Evolutionary conservation across 768 basidiomycete species (phyloP).

Genomic region (Panellus pusillus): DNA sequence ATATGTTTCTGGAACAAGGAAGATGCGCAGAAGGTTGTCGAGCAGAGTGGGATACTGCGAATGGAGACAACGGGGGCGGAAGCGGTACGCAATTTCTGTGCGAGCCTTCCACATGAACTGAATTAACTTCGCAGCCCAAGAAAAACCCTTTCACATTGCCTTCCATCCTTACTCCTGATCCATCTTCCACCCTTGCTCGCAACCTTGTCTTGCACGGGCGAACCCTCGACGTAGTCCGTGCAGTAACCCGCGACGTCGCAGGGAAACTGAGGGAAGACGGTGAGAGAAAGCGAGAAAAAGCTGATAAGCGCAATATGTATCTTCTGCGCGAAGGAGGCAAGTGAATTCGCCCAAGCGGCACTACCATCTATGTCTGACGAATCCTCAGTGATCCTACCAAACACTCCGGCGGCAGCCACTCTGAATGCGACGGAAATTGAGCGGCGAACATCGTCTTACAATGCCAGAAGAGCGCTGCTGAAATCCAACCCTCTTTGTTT

Average conservation of each 20-base stretch:
- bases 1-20: constrained; percentile 95
- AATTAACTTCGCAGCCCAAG: constrained; percentile 41
- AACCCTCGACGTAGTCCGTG: constrained; percentile 86
- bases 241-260: constrained; percentile 89
- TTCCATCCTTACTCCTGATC: constrained; percentile 92
- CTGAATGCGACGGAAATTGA: constrained; percentile 79
- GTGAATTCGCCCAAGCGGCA: constrained; percentile 24
- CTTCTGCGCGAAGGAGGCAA: constrained; percentile 93
- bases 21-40: constrained; percentile 82
- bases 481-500: constrained; percentile 89
- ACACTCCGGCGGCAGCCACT: constrained; percentile 72
- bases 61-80: constrained; percentile 58
- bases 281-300: constrained; percentile 81
- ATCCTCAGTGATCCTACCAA: constrained; percentile 81
- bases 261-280: constrained; percentile 85
- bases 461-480: constrained; percentile 77
- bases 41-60: constrained; percentile 74
- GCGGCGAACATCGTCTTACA: constrained; percentile 82
- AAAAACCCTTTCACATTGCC: constrained; percentile 87
- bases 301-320: constrained; percentile 95
- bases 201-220: constrained; percentile 89
- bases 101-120: background rate
- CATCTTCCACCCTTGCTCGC: constrained; percentile 79
- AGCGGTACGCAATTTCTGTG: constrained; percentile 25
- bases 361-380: background rate